Conservation (phyloP, 768 basidiomycete genomes). For the Chalciporus sphaerocephalus region DNA sequence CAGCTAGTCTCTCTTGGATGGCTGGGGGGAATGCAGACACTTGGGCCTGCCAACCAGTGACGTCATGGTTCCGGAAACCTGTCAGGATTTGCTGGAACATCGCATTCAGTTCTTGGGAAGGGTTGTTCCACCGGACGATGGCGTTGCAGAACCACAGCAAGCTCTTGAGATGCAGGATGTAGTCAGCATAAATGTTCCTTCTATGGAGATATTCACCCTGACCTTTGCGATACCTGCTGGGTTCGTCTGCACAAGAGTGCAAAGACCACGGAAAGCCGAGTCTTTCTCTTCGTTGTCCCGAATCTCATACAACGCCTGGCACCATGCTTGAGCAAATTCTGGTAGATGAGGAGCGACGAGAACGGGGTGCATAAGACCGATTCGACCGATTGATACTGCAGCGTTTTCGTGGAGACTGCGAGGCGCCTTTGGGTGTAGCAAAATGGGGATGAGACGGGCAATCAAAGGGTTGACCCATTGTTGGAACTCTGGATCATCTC, state of each 20-base stretch:
- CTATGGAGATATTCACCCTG: slow-evolving; percentile 23
- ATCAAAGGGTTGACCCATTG: slow-evolving; percentile 90
- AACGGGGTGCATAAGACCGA: slow-evolving; percentile 88
- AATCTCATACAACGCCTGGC: slow-evolving; percentile 95
- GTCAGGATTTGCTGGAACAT: slow-evolving; percentile 91
- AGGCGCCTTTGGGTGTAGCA: slow-evolving; percentile 88
- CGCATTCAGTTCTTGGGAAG: slow-evolving; percentile 83
- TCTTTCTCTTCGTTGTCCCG: slow-evolving; percentile 99
- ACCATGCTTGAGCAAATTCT: slow-evolving; percentile 94
- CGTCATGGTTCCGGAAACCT: slow-evolving; percentile 87
- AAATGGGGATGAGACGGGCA: slow-evolving; percentile 84
- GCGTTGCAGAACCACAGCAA: slow-evolving; percentile 98
- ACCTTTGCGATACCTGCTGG: slow-evolving; percentile 93
- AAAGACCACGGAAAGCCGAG: slow-evolving; percentile 96
- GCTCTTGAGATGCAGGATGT: slow-evolving; percentile 47
- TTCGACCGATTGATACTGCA: slow-evolving; percentile 94
- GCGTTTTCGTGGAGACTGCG: slow-evolving; percentile 96
- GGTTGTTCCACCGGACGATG: slow-evolving; percentile 90
- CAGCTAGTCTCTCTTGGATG: slow-evolving; percentile 81
- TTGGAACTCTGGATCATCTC: slow-evolving; percentile 81
- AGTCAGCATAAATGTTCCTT: slow-evolving; percentile 3
- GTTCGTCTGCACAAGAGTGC: slow-evolving; percentile 91
- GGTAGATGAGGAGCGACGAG: slow-evolving; percentile 85
- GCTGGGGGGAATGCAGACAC: slow-evolving; percentile 79
- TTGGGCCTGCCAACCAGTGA: slow-evolving; percentile 81